phyloP scores from a whole-genome alignment of 305 asterid species.

The Fraxinus albicans region DNA sequence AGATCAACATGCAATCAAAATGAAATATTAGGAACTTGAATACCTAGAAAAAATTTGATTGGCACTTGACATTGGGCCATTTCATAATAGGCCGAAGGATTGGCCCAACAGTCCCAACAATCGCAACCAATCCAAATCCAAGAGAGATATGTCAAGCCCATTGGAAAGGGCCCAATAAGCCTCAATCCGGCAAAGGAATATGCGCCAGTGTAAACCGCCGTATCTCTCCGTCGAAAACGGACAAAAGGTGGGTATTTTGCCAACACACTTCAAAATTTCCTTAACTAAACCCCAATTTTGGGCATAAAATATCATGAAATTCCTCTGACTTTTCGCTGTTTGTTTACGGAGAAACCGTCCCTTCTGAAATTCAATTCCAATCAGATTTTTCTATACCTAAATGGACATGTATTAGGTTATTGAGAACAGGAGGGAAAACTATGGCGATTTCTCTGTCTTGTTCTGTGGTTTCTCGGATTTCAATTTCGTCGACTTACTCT shows the following conservation, averaged over 20 bases:
- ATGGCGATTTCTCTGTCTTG: slow-evolving; percentile 53
- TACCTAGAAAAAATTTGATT: neutral
- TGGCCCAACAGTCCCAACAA: neutral
- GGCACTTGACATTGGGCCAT: neutral
- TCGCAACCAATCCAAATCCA: neutral
- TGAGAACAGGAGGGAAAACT: slow-evolving; percentile 7
- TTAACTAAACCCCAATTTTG: neutral
- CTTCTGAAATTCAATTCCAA: slow-evolving; percentile 16
- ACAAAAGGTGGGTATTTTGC: neutral
- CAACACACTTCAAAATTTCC: neutral
- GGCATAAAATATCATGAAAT: neutral
- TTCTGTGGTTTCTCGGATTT: slow-evolving; percentile 37
- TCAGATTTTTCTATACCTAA: slow-evolving; percentile 14
- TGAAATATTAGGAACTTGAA: neutral
- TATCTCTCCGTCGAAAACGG: neutral
- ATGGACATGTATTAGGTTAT: slow-evolving; percentile 19
- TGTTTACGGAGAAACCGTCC: slow-evolving; percentile 1
- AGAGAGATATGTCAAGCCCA: neutral
- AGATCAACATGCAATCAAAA: neutral
- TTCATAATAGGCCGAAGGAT: neutral
- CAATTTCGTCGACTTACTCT: slow-evolving; percentile 29
- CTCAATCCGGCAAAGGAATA: neutral
- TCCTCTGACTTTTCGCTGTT: neutral
- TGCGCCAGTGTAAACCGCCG: neutral
- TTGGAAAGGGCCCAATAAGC: neutral